These are phyloP conservation scores for Hypoxylon sp. DNA, from an alignment of 2,329 filamentous ascomycete genomes.

Conservation along the genomic window DNA sequence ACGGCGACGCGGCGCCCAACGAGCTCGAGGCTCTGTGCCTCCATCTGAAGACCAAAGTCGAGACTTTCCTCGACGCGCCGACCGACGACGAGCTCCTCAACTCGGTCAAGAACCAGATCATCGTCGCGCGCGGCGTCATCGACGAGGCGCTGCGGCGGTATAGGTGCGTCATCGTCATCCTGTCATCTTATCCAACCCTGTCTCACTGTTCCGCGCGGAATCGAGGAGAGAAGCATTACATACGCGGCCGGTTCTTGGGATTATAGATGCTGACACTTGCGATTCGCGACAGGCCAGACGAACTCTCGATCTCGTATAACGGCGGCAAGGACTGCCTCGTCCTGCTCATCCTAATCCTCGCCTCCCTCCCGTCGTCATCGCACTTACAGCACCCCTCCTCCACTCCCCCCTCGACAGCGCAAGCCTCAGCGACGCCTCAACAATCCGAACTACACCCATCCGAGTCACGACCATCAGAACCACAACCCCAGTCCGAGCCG, in stretches of 20 bases:
- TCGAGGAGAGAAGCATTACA: neutral
- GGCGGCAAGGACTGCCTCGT: constrained; percentile 98
- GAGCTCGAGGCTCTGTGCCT: constrained; percentile 28
- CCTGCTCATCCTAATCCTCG: constrained; percentile 85
- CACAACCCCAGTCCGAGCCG: constrained; percentile 32
- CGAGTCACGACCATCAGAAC: too few species aligned
- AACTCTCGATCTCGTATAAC: constrained; percentile 93
- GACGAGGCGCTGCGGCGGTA: constrained; percentile 78
- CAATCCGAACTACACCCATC: too few species aligned
- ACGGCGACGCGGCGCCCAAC: constrained; percentile 13
- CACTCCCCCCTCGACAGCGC: neutral
- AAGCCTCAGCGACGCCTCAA: too few species aligned
- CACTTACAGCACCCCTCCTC: constrained; percentile 42
- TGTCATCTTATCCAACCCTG: too few species aligned
- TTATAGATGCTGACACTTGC: constrained; percentile 2
- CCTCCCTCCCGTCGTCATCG: constrained; percentile 57
- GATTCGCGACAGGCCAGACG: constrained; percentile 70
- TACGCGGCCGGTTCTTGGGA: neutral
- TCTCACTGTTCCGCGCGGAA: neutral
- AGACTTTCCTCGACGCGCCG: constrained; percentile 69
- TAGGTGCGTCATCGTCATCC: constrained; percentile 60
- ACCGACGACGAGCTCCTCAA: constrained; percentile 64
- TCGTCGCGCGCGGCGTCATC: constrained; percentile 75
- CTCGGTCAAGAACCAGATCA: constrained; percentile 77
- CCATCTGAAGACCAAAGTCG: constrained; percentile 65